These are phyloP conservation scores for Phlebiopsis gigantea DNA, from an alignment of 768 basidiomycete species.

Conservation along the genomic window DNA sequence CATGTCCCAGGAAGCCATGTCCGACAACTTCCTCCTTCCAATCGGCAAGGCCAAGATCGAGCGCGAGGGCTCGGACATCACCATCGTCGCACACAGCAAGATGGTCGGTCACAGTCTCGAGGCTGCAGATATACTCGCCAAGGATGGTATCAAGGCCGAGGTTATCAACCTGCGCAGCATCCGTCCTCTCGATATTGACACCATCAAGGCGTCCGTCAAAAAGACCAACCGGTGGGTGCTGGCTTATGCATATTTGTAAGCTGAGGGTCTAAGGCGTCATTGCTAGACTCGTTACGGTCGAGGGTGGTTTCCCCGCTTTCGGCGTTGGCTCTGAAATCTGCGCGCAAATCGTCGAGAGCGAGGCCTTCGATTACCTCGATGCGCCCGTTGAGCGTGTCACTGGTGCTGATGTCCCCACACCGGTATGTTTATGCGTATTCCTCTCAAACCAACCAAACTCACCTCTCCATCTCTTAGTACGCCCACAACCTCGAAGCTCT, in stretches of 20 bases:
- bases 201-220: constrained; percentile 95
- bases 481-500: constrained; percentile 84
- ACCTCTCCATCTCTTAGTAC: constrained; percentile 50
- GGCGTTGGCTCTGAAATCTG: constrained; percentile 99
- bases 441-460: constrained; percentile 10
- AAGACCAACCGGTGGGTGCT: constrained; percentile 86
- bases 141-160: constrained; percentile 97
- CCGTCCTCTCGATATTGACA: constrained; percentile 95
- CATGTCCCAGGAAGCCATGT: constrained; percentile 92
- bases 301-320: constrained; percentile 98
- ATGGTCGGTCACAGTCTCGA: constrained; percentile 96
- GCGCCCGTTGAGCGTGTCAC: constrained; percentile 97
- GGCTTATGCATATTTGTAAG: background rate
- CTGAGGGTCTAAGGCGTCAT: background rate
- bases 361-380: constrained; percentile 98
- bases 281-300: constrained; percentile 85
- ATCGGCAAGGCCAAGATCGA: constrained; percentile 98
- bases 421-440: constrained; percentile 47
- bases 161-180: constrained; percentile 96
- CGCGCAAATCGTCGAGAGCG: constrained; percentile 95
- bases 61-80: constrained; percentile 87
- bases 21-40: constrained; percentile 89
- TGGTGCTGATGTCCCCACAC: constrained; percentile 96
- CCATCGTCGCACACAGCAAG: constrained; percentile 96
- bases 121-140: constrained; percentile 87